A percentile compares a stretch with the other conserved stretches of the same genome.
Conservation (phyloP, 495 filamentous ascomycete genomes). For the Penicillium riverlandense region DNA sequence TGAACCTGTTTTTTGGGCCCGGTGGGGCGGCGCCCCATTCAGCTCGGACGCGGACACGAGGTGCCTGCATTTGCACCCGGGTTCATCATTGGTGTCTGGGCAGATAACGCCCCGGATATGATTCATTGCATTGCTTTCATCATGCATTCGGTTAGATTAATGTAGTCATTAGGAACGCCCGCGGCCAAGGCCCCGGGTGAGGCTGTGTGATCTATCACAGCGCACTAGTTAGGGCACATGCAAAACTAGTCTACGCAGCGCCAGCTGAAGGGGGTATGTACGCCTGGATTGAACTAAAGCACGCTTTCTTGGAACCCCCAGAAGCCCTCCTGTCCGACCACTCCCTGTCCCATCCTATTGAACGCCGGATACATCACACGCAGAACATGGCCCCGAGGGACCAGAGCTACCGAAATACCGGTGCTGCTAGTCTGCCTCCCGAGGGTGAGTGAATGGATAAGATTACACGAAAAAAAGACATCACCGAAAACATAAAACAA, state of each 20-base stretch:
- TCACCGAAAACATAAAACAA: slow-evolving; percentile 6
- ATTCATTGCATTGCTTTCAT: too few species aligned
- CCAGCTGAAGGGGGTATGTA: slow-evolving; percentile 23
- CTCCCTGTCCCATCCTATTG: slow-evolving; percentile 12
- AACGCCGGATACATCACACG: slow-evolving; percentile 31
- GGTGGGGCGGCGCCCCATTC: slow-evolving; percentile 12
- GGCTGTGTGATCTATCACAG: too few species aligned
- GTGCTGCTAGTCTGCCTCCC: neutral
- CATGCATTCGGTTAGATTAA: too few species aligned
- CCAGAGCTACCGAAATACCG: neutral
- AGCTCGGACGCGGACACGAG: slow-evolving; percentile 10
- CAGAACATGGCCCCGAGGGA: slow-evolving; percentile 6
- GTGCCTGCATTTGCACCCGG: slow-evolving; percentile 1
- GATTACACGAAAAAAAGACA: slow-evolving; percentile 11
- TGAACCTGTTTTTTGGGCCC: neutral
- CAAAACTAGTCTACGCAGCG: too few species aligned
- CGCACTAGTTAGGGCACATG: too few species aligned
- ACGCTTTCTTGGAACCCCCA: slow-evolving; percentile 22
- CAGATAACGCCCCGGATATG: neutral
- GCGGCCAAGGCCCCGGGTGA: too few species aligned
- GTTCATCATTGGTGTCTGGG: neutral
- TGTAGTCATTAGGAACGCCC: too few species aligned
- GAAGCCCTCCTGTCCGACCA: slow-evolving; percentile 25
- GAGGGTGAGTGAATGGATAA: slow-evolving; percentile 6
- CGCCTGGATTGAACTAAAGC: slow-evolving; percentile 25